Percentiles rank a stretch among this genome's conserved stretches.
phyloP scores from a whole-genome alignment of 495 filamentous ascomycete species.

The Chaetomium tenue region DNA sequence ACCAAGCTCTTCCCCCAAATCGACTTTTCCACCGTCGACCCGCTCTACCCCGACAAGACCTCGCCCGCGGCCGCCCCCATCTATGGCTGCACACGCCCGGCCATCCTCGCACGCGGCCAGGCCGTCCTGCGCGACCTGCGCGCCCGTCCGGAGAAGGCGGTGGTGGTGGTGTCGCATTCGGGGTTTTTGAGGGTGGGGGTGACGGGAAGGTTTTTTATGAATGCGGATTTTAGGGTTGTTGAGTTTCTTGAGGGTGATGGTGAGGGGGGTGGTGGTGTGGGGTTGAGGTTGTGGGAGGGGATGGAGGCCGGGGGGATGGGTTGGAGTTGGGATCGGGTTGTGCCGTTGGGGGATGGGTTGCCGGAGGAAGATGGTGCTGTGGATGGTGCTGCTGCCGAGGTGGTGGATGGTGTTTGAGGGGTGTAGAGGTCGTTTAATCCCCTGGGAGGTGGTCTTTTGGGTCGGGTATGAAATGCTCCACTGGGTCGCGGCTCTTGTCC shows the following conservation, averaged over 20 bases:
- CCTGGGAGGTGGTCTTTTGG: too few relatives aligned
- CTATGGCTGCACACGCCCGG: constrained; percentile 50
- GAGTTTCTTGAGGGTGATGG: constrained; percentile 53
- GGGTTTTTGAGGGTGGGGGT: constrained; percentile 54
- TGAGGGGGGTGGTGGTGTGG: constrained; percentile 23
- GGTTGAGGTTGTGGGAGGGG: constrained; percentile 26
- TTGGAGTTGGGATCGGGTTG: constrained; percentile 22
- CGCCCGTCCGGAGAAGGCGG: constrained; percentile 56
- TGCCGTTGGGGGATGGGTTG: constrained; percentile 24
- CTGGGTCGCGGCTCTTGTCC: too few relatives aligned
- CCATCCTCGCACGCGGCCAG: constrained; percentile 51
- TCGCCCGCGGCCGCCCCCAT: constrained; percentile 36
- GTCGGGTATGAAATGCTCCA: too few relatives aligned
- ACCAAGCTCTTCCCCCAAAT: constrained; percentile 51
- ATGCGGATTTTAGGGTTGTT: constrained; percentile 63
- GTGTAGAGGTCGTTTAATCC: too few relatives aligned
- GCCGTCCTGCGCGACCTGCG: constrained; percentile 48
- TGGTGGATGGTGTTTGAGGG: not conserved
- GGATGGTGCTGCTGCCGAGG: not conserved
- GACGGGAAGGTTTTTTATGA: constrained; percentile 49
- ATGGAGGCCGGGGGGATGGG: constrained; percentile 24
- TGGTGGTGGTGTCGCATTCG: constrained; percentile 60
- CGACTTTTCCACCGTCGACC: constrained; percentile 54
- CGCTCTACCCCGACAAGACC: constrained; percentile 56
- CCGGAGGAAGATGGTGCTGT: constrained; percentile 5